Evolutionary conservation across 108 stramenopile species (phyloP).

Genomic region (Chaetoceros tenuissimus): DNA sequence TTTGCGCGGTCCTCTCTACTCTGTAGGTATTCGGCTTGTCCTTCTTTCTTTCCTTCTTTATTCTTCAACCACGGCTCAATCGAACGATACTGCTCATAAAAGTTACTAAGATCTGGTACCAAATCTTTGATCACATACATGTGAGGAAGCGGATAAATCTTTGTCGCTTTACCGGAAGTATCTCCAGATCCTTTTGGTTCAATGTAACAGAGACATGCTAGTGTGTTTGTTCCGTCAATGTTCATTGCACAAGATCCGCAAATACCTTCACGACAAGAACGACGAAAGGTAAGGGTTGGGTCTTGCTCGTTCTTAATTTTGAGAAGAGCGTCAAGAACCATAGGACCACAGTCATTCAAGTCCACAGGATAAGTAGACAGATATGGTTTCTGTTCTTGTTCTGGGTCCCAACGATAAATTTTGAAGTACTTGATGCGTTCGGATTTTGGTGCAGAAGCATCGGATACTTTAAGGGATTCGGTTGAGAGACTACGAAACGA

Average conservation of each 20-base stretch:
- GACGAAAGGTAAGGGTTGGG: slow-evolving; percentile 93
- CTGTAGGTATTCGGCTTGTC: slow-evolving; percentile 90
- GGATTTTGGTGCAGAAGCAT: slow-evolving; percentile 11
- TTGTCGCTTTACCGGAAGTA: slow-evolving; percentile 49
- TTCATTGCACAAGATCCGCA: slow-evolving; percentile 99
- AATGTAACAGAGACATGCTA: slow-evolving; percentile 94
- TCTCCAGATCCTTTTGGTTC: slow-evolving; percentile 32
- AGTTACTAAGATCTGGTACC: slow-evolving; percentile 97
- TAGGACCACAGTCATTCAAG: slow-evolving; percentile 93
- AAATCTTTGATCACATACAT: slow-evolving; percentile 99
- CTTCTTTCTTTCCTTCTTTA: slow-evolving; percentile 50
- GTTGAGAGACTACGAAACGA: slow-evolving; percentile 1
- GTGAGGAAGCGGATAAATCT: slow-evolving; percentile 98
- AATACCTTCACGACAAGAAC: slow-evolving; percentile 97
- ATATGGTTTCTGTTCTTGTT: slow-evolving; percentile 82
- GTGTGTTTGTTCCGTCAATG: slow-evolving; percentile 94
- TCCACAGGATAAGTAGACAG: slow-evolving; percentile 89
- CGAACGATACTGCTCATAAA: slow-evolving; percentile 95
- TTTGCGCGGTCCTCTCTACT: slow-evolving; percentile 77
- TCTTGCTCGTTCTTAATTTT: slow-evolving; percentile 98
- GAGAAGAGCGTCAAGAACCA: slow-evolving; percentile 95
- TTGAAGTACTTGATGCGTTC: slow-evolving; percentile 93
- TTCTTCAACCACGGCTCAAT: slow-evolving; percentile 98
- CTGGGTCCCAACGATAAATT: slow-evolving; percentile 98
- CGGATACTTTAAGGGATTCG: slow-evolving; percentile 43